Percentiles rank a stretch among this genome's conserved stretches.
phyloP scores from a whole-genome alignment of 2,329 filamentous ascomycete species.

The Apiospora malaysiana region DNA sequence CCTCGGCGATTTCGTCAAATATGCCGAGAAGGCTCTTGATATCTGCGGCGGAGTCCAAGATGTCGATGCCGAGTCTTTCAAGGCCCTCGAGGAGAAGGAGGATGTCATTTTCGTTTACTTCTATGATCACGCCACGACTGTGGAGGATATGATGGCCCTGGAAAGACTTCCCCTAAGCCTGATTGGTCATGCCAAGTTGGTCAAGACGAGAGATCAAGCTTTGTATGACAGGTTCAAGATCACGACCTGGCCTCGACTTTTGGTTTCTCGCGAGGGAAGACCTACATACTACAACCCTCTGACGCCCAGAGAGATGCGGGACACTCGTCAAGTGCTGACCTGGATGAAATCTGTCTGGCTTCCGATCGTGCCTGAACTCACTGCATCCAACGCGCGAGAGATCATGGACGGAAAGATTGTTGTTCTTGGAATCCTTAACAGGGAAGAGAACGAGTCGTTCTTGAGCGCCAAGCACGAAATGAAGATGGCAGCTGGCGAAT shows the following conservation, averaged over 20 bases:
- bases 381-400: constrained; percentile 86
- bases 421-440: constrained; percentile 87
- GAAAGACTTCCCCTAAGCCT: constrained; percentile 86
- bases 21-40: constrained; percentile 84
- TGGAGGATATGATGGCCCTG: constrained; percentile 87
- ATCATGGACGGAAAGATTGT: constrained; percentile 96
- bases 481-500: constrained; percentile 94
- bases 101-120: constrained; percentile 98
- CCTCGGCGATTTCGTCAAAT: constrained; percentile 86
- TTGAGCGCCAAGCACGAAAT: constrained; percentile 81
- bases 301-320: constrained; percentile 89
- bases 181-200: constrained; percentile 88
- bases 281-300: constrained; percentile 89
- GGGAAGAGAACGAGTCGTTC: constrained; percentile 81
- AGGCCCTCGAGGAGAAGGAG: constrained; percentile 86
- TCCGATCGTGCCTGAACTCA: constrained; percentile 92
- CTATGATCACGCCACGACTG: constrained; percentile 93
- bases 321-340: constrained; percentile 76
- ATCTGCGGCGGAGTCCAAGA: constrained; percentile 78
- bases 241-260: constrained; percentile 90
- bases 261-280: constrained; percentile 88
- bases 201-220: constrained; percentile 83
- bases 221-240: constrained; percentile 90
- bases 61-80: constrained; percentile 77
- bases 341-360: constrained; percentile 99